phyloP scores from a whole-genome alignment of 306 rosid genomes.

The Ormosia emarginata region DNA sequence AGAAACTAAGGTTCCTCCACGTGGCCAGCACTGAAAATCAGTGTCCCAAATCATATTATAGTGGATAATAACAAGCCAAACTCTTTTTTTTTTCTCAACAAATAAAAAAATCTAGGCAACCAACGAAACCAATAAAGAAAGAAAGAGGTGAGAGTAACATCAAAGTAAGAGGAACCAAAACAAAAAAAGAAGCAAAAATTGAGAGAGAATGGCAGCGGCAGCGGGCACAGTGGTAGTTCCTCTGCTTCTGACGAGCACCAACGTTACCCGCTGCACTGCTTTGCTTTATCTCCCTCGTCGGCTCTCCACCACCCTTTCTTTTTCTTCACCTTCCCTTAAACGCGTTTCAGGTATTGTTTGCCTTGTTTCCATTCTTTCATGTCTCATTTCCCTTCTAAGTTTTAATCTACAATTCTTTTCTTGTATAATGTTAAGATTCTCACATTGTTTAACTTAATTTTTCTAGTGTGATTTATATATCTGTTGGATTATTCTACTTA shows the following conservation, averaged over 20 bases:
- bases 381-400: neutral
- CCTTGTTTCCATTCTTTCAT: neutral
- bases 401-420: neutral
- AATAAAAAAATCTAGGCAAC: neutral
- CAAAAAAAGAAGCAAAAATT: neutral
- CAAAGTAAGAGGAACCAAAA: neutral
- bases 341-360: conserved; percentile 36
- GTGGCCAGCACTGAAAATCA: conserved; percentile 31
- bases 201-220: conserved; percentile 51
- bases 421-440: too few species aligned
- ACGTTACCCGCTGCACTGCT: conserved; percentile 43
- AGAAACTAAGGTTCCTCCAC: conserved; percentile 28
- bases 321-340: conserved; percentile 40
- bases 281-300: conserved; percentile 60
- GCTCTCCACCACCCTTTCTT: conserved; percentile 17
- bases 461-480: too few species aligned
- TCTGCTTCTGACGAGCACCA: conserved; percentile 25
- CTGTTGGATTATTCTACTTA: too few species aligned
- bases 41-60: neutral
- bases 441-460: too few species aligned
- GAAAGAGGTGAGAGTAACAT: neutral
- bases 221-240: conserved; percentile 45
- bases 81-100: neutral
- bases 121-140: neutral
- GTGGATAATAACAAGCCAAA: conserved; percentile 27